Evolutionary conservation across 441 rosid species (phyloP).

Genomic region (Pelargonium australe): DNA sequence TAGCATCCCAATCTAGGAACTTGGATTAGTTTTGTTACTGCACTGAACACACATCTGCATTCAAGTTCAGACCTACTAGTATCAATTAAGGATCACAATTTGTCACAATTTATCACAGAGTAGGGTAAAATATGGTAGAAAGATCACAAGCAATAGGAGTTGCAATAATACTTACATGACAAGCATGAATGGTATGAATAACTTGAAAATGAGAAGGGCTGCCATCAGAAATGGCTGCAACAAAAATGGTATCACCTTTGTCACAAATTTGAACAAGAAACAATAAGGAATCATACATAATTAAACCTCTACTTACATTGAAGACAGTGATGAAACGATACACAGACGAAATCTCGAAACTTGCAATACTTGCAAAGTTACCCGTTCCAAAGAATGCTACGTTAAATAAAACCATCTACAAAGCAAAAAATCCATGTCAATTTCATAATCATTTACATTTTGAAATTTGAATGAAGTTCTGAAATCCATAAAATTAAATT

Average conservation of each 20-base stretch:
- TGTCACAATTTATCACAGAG: background rate
- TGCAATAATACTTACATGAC: slow-evolving; percentile 67
- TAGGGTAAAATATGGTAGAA: background rate
- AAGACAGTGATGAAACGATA: slow-evolving; percentile 89
- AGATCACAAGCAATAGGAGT: background rate
- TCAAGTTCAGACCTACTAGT: slow-evolving; percentile 7
- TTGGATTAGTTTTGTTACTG: slow-evolving; percentile 65
- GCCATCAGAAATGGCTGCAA: slow-evolving; percentile 97
- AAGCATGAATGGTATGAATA: slow-evolving; percentile 93
- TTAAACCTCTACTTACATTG: slow-evolving; percentile 57
- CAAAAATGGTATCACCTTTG: slow-evolving; percentile 19
- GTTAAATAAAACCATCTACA: slow-evolving; percentile 81
- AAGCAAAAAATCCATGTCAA: slow-evolving; percentile 22
- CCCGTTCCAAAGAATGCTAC: slow-evolving; percentile 98
- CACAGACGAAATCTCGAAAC: slow-evolving; percentile 96
- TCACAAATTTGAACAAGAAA: slow-evolving; percentile 15
- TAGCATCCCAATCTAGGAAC: slow-evolving; percentile 86
- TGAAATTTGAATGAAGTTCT: slow-evolving; percentile 4
- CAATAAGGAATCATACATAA: background rate
- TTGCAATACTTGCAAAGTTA: slow-evolving; percentile 95
- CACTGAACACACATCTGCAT: slow-evolving; percentile 88
- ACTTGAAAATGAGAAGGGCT: slow-evolving; percentile 84
- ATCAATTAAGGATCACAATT: background rate
- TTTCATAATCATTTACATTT: slow-evolving; percentile 6
- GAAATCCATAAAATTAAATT: background rate